A percentile compares a stretch with the other conserved stretches of the same genome.
Evolutionary conservation across 2,329 filamentous ascomycete genomes (phyloP).

Genomic region (Tolypocladium amazonense): DNA sequence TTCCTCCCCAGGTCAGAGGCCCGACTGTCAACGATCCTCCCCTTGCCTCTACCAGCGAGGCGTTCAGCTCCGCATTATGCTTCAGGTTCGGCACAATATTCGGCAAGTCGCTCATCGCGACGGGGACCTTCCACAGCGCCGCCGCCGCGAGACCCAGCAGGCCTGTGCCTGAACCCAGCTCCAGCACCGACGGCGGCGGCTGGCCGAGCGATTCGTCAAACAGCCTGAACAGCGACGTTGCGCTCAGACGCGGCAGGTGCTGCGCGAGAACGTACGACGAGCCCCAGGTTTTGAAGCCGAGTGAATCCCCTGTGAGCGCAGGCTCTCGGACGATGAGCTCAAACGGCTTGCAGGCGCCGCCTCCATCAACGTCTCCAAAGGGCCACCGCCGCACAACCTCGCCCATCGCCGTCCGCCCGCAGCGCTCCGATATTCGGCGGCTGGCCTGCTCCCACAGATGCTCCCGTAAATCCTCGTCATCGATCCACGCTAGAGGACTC

Average conservation of each 20-base stretch:
- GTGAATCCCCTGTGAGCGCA: constrained; percentile 72
- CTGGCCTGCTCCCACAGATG: constrained; percentile 70
- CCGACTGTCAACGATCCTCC: constrained; percentile 52
- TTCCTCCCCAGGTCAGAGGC: constrained; percentile 63
- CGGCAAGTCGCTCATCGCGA: constrained; percentile 73
- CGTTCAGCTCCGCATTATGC: constrained; percentile 62
- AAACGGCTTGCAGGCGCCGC: constrained; percentile 29
- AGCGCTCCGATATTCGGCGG: constrained; percentile 70
- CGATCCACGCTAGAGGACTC: constrained; percentile 58
- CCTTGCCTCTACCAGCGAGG: constrained; percentile 36
- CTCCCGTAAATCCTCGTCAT: constrained; percentile 55
- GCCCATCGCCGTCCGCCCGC: constrained; percentile 57
- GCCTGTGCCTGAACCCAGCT: constrained; percentile 84
- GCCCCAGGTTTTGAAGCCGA: constrained; percentile 93
- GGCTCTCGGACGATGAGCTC: constrained; percentile 74
- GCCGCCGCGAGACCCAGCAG: constrained; percentile 83
- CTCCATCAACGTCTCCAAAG: constrained; percentile 23
- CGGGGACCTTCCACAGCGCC: constrained; percentile 52
- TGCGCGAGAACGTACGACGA: constrained; percentile 78
- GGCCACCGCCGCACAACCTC: constrained; percentile 46
- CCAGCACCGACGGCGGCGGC: constrained; percentile 41
- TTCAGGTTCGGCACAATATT: constrained; percentile 73
- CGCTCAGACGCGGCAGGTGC: constrained; percentile 45
- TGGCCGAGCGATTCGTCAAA: constrained; percentile 25
- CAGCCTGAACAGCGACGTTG: constrained; percentile 32